A percentile compares a stretch with the other conserved stretches of the same genome.
Conservation (phyloP, 352 stramenopile species). For the Phytophthora capsici region DNA sequence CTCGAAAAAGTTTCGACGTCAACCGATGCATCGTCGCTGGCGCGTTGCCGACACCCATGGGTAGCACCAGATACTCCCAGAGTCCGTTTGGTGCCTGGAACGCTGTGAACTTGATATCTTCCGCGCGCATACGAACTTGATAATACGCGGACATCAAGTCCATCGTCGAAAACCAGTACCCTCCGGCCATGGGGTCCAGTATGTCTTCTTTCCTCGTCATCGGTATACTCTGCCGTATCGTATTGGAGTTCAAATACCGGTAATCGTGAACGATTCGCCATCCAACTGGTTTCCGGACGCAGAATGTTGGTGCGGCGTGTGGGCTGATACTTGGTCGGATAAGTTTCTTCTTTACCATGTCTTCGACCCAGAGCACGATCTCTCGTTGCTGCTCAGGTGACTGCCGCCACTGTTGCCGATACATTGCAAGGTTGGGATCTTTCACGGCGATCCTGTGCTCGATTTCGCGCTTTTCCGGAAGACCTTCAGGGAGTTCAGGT, state of each 20-base stretch:
- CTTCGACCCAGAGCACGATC: not conserved
- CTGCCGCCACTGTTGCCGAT: conserved; percentile 14
- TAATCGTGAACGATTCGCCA: conserved; percentile 8
- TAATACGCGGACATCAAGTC: conserved; percentile 31
- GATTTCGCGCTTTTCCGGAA: conserved; percentile 10
- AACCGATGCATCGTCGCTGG: conserved; percentile 1
- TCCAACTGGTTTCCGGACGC: conserved; percentile 10
- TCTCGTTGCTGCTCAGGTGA: not conserved
- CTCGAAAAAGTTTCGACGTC: conserved; percentile 1
- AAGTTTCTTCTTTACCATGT: not conserved
- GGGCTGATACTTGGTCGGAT: conserved; percentile 16
- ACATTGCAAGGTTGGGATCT: not conserved
- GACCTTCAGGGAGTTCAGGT: conserved; percentile 11
- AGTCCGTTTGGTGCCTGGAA: too few relatives aligned
- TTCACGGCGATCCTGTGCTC: conserved; percentile 1
- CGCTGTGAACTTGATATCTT: too few relatives aligned
- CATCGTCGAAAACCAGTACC: too few relatives aligned
- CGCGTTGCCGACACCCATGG: too few relatives aligned
- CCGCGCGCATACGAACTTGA: conserved; percentile 25
- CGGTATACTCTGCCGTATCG: not conserved
- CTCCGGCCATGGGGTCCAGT: not conserved
- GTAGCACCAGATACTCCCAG: too few relatives aligned
- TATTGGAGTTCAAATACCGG: conserved; percentile 1
- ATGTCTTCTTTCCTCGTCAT: not conserved
- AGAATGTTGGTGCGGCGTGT: conserved; percentile 17